A percentile compares a stretch with the other conserved stretches of the same genome.
Evolutionary conservation across 169 alveolate species (phyloP).

Genomic region (Babesia ovis): DNA sequence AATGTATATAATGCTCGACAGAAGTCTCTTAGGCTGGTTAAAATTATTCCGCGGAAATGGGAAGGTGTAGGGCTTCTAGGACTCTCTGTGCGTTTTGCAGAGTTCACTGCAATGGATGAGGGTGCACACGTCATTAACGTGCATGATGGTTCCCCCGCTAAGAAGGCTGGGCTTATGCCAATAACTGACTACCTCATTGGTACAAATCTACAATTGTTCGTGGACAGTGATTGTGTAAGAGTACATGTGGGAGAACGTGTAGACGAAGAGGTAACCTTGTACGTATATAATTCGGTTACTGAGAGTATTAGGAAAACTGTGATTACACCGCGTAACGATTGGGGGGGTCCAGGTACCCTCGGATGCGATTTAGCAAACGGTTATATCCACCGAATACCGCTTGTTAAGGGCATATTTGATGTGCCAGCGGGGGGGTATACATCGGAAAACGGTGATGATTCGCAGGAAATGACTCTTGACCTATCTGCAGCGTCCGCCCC

Average conservation of each 20-base stretch:
- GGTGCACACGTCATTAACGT: constrained; percentile 69
- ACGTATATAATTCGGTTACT: constrained; percentile 65
- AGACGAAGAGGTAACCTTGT: constrained; percentile 50
- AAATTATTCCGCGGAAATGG: constrained; percentile 76
- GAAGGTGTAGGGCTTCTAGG: constrained; percentile 78
- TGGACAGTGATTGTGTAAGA: constrained; percentile 60
- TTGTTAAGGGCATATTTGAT: constrained; percentile 33
- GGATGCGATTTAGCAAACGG: constrained; percentile 74
- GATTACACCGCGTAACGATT: constrained; percentile 39
- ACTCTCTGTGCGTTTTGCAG: constrained; percentile 67
- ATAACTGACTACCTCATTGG: constrained; percentile 71
- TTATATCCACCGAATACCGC: constrained; percentile 67
- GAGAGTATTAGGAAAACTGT: constrained; percentile 66
- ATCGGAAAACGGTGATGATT: neutral
- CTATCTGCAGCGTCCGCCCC: constrained; percentile 26
- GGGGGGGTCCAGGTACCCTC: constrained; percentile 75
- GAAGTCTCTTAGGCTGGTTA: constrained; percentile 61
- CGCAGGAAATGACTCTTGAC: constrained; percentile 33
- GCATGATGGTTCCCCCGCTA: constrained; percentile 70
- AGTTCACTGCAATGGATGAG: constrained; percentile 71
- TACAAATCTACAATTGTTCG: constrained; percentile 53
- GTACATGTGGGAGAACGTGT: constrained; percentile 59
- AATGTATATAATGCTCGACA: constrained; percentile 70
- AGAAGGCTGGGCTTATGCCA: constrained; percentile 67
- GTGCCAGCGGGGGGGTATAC: constrained; percentile 1